Evolutionary conservation across 2,329 filamentous ascomycete species (phyloP).

Genomic region (Aspergillus brasiliensis): DNA sequence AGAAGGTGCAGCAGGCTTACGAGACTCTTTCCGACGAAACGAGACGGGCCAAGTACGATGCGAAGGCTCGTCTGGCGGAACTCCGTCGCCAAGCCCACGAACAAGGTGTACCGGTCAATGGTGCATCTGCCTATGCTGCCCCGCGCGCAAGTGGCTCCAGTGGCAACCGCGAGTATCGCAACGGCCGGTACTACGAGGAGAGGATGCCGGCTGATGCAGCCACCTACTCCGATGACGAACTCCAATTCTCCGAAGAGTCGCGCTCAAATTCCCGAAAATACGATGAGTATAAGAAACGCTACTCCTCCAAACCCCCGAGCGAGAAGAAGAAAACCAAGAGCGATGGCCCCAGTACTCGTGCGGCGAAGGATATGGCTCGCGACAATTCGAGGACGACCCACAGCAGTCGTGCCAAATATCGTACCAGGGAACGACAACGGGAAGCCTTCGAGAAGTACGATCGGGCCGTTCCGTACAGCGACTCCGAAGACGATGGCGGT

Average conservation of each 20-base stretch:
- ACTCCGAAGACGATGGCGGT: constrained; percentile 34
- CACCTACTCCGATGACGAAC: constrained; percentile 41
- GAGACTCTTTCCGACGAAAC: constrained; percentile 81
- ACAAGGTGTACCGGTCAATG: constrained; percentile 36
- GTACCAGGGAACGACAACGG: constrained; percentile 46
- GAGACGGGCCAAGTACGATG: constrained; percentile 75
- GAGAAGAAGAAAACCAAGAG: constrained; percentile 43
- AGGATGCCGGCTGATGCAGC: constrained; percentile 38
- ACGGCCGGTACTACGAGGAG: constrained; percentile 48
- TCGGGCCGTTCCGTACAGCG: constrained; percentile 28
- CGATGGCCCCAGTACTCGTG: constrained; percentile 28
- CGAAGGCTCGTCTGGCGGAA: constrained; percentile 68
- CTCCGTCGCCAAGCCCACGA: constrained; percentile 60
- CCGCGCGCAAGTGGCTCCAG: constrained; percentile 15
- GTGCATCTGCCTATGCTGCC: constrained; percentile 20
- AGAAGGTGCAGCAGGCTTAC: constrained; percentile 89
- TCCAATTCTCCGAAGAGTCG: constrained; percentile 40
- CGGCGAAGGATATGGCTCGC: constrained; percentile 37
- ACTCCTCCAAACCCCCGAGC: constrained; percentile 34
- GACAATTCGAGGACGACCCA: constrained; percentile 35
- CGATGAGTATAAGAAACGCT: constrained; percentile 39
- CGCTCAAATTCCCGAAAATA: constrained; percentile 43
- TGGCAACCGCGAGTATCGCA: constrained; percentile 42
- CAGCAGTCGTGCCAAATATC: constrained; percentile 40
- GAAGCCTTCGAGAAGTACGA: constrained; percentile 45